Evolutionary conservation across 805 yeast species (phyloP), one percentile per base, ranked within the genome.

Genomic region (Starmerella gropengiesseri): DNA sequence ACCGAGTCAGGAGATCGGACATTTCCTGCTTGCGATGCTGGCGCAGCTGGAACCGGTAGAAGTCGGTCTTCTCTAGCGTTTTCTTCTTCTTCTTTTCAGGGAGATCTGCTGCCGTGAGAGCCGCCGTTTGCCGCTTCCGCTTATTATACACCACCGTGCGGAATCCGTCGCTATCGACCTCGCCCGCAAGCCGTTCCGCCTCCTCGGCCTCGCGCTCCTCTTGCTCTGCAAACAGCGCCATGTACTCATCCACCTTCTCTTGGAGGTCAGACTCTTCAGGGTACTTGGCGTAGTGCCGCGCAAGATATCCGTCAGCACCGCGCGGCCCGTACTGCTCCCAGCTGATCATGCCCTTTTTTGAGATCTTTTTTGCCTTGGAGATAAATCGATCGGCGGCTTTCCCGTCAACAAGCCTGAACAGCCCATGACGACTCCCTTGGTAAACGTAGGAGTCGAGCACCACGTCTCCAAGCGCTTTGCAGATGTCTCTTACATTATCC

Each of bases 41-140:
- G 63, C 99, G 78, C 53, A 91, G 74, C 67, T 91, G 99, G 75
- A 87, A 91, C 55, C 95, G 72, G 68, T 91, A 91, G 68, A 91
- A 91, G 64, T 93, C 97, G 52, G 73, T 71, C 67, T 87, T 84
- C 55, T 83, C 87, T 58, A 77, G 77, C 61, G 72, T 75, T 61
- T 79, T 77, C 64, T 71, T 67, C 60, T 74, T 80, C 41, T 68
- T 41, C 39, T 37, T 44, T 11, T 44, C 48, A 21, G 45, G 42
- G 17, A 58, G 56, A 3, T 35, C 41, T 8, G n/a, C 38, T 8
- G 34, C 31, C 14, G 58, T 43, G 0, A 54, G 51, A 12, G 49
- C 41, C 11, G 85, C 68, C 48, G 82, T 82, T 49, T 77, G 74
- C 2, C 91, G 77, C 68, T 83, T 85, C 49, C 94, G 74, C 57